Base-by-base conservation (phyloP, 2,329 filamentous ascomycete genomes). In the Neobulgaria alba region DNA sequence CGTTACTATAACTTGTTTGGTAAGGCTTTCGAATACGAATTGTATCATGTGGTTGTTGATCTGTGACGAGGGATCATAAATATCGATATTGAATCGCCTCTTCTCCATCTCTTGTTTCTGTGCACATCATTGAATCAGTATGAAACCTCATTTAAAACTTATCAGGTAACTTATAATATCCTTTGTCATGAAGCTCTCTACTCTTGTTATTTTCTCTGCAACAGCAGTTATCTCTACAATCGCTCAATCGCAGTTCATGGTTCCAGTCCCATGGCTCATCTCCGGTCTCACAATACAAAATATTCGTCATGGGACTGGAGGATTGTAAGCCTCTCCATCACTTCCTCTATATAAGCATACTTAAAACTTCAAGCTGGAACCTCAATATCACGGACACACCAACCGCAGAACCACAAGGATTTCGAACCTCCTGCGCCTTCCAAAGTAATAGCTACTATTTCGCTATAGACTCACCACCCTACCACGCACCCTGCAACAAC, bases 401-500 rank as follows among this genome's bases (percentile, higher is more conserved):
- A 1, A 52, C 45, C 2, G 17, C 26, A 2, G 32, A 41, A 5
- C 47, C 47, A 4, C 49, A 52, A 43, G 47, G 41, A 21, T 41
- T 52, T 30, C 50, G 50, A 36, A 45, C 46, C 12, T 46, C 47
- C 3, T 52, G 49, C n/a, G 19, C 4, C 10, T 52, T 43, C 14
- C 33, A 29, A 7, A 33, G 14, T 30, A 31, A 18, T 19, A 33
- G 14, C 3, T 48, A 50, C 29, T 10, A 2, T 3, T 52, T 50
- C 31, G 49, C 49, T 16, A 7, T 47, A 5, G 42, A 49, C 15
- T 42, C 23, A 10, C 37, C 43, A 17, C 39, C 45, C 1, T 32
- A 39, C 14, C 38, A 47, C 9, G 44, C 30, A 10, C 40, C 48
- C 2, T 51, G 48, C 37, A 33, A 21, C 18, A 12, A 51, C 38